phyloP scores from a whole-genome alignment of 768 basidiomycete genomes.

The Phylloporus sp. region DNA sequence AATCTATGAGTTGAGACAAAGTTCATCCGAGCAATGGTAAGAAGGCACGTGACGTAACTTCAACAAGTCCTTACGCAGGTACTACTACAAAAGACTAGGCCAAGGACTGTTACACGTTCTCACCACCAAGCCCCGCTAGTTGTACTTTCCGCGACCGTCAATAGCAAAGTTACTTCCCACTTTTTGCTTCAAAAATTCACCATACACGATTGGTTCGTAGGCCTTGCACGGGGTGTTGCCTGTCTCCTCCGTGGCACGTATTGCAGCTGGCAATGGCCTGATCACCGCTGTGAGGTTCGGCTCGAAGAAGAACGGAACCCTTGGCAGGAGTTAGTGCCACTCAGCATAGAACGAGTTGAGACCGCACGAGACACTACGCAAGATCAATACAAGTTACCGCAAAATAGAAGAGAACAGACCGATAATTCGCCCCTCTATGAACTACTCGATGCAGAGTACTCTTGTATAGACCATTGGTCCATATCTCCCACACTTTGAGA shows the following conservation, averaged over 20 bases:
- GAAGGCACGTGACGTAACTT: slow-evolving; percentile 28
- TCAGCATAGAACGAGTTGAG: not conserved
- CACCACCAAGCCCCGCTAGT: slow-evolving; percentile 9
- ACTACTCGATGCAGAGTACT: slow-evolving; percentile 90
- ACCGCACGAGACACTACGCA: slow-evolving; percentile 65
- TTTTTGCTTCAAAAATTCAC: slow-evolving; percentile 71
- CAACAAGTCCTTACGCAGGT: no score
- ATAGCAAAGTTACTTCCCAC: slow-evolving; percentile 68
- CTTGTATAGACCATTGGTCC: slow-evolving; percentile 83
- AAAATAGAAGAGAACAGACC: slow-evolving; percentile 24
- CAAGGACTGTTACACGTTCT: not conserved
- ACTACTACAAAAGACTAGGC: not conserved
- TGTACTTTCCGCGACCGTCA: slow-evolving; percentile 35
- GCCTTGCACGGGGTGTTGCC: slow-evolving; percentile 24
- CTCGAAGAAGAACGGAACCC: slow-evolving; percentile 93
- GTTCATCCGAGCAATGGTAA: slow-evolving; percentile 10
- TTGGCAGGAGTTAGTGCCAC: slow-evolving; percentile 26
- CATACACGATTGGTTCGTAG: slow-evolving; percentile 61
- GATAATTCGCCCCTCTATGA: slow-evolving; percentile 70
- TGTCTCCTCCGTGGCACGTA: slow-evolving; percentile 32
- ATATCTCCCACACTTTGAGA: slow-evolving; percentile 81
- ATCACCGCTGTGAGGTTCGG: slow-evolving; percentile 77
- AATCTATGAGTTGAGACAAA: slow-evolving; percentile 17
- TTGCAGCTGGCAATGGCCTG: slow-evolving; percentile 58
- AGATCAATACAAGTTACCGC: slow-evolving; percentile 5